phyloP scores from a whole-genome alignment of 257 asterid species.

The Salvia splendens region DNA sequence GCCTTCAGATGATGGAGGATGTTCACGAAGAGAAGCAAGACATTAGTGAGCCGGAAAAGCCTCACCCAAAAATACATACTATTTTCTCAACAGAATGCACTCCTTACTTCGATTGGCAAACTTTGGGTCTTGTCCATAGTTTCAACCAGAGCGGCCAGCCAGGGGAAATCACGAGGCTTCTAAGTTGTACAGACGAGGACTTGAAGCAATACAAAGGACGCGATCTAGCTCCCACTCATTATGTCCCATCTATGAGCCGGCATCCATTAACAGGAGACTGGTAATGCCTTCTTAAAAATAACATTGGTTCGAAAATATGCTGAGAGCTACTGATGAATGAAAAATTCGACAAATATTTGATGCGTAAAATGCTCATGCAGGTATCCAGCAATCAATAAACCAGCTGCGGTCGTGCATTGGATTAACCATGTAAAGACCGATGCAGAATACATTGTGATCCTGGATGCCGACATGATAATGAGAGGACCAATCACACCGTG shows the following conservation, averaged over 20 bases:
- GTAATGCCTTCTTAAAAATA: constrained; percentile 44
- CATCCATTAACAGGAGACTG: constrained; percentile 96
- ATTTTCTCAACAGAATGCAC: constrained; percentile 91
- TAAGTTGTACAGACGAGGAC: constrained; percentile 91
- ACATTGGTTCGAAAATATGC: background rate
- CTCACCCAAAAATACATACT: constrained; percentile 82
- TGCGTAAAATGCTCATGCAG: constrained; percentile 36
- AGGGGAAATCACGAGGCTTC: constrained; percentile 83
- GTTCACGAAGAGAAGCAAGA: constrained; percentile 43
- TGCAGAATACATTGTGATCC: constrained; percentile 83
- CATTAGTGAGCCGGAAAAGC: constrained; percentile 54
- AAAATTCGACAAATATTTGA: constrained; percentile 5
- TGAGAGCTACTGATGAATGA: background rate
- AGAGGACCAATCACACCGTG: constrained; percentile 92
- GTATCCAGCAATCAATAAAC: constrained; percentile 98
- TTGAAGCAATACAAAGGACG: constrained; percentile 84
- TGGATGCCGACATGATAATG: constrained; percentile 97
- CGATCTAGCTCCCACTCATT: constrained; percentile 91
- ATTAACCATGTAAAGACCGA: constrained; percentile 86
- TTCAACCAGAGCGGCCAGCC: constrained; percentile 91
- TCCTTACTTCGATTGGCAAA: constrained; percentile 95
- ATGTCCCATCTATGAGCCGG: constrained; percentile 97
- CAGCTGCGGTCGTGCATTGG: constrained; percentile 98
- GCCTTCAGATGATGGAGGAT: constrained; percentile 76
- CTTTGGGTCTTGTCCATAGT: constrained; percentile 93